A percentile compares a stretch with the other conserved stretches of the same genome.
These are phyloP conservation scores for Pseudisothecium myosuroides DNA, from an alignment of 225 moss, liverwort and hornwort genomes.

Conservation along the genomic window DNA sequence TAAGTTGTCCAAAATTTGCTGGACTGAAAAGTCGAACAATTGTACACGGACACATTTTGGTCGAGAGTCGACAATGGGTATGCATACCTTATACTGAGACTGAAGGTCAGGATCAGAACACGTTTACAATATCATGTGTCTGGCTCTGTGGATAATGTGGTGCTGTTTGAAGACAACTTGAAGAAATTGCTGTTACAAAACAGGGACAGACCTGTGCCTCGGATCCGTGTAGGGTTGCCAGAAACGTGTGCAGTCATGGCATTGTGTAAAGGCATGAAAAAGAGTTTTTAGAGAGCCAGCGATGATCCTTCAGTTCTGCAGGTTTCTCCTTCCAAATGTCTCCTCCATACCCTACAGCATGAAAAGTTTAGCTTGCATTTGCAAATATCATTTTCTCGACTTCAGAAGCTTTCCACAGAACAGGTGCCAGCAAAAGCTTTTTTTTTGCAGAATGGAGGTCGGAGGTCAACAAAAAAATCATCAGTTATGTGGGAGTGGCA, in stretches of 20 bases:
- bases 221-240: not conserved
- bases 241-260: no score
- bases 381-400: not conserved
- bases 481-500: no score
- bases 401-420: not conserved
- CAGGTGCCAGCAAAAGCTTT: not conserved
- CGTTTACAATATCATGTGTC: not conserved
- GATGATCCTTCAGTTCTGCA: not conserved
- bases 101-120: not conserved
- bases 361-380: not conserved
- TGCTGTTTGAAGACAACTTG: not conserved
- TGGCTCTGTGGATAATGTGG: not conserved
- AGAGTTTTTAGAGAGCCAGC: not conserved
- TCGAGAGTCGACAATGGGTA: no score
- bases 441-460: not conserved
- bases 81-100: not conserved
- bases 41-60: not conserved
- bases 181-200: not conserved
- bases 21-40: not conserved
- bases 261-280: not conserved
- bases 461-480: not conserved
- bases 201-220: no score
- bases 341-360: not conserved
- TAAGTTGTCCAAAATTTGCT: not conserved
- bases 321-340: not conserved